Evolutionary conservation across 495 filamentous ascomycete species (phyloP), one percentile per base, ranked within the genome.

Genomic region (Hypoxylon lienhwacheense): DNA sequence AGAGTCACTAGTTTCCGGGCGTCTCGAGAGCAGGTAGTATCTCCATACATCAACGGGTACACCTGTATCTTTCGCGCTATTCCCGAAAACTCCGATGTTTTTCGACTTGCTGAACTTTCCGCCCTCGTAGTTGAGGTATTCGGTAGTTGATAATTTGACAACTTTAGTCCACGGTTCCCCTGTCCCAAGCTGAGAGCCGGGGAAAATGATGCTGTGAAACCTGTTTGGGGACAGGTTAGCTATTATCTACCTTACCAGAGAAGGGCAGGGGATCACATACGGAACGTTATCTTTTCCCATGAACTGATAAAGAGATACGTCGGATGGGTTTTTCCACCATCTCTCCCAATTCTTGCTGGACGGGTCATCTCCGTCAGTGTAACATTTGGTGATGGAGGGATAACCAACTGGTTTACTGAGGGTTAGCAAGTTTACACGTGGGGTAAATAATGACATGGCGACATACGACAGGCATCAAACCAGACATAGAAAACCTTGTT

Each of bases 271-370:
- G 15, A 29, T 7, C 70, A 95, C 91, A 74, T 91, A 97, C 16
- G 88, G 87, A 7, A 95, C 89, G 55, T 97, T 97, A 74, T 97
- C 92, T 72, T 97, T 97, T 69, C 92, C 92, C 83, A 97, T 86
- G 79, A 97, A 97, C 70, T 98, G 93, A 69, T 93, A 97, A 4
- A 98, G 82, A 64, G 86, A 81, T 25, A 97, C 92, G 29, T 95
- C 76, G 16, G 92, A 84, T 5, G 90, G 89, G 69, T 95, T 85
- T 57, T 85, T 84, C 93, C 93, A 98, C 93, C 93, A 98, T 47
- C 85, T 75, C 74, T 96, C 85, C 93, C 93, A 98, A 42, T 95
- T 76, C 22, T 61, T 61, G 25, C 58, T 47, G 11, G 58, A 29
- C 1, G 46, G 8, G 42, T 61, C 58, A 40, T 61, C 58, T 26